These are phyloP conservation scores for Lichtheimia ornata DNA, from an alignment of 371 early-diverging fungal species.

Conservation along the genomic window DNA sequence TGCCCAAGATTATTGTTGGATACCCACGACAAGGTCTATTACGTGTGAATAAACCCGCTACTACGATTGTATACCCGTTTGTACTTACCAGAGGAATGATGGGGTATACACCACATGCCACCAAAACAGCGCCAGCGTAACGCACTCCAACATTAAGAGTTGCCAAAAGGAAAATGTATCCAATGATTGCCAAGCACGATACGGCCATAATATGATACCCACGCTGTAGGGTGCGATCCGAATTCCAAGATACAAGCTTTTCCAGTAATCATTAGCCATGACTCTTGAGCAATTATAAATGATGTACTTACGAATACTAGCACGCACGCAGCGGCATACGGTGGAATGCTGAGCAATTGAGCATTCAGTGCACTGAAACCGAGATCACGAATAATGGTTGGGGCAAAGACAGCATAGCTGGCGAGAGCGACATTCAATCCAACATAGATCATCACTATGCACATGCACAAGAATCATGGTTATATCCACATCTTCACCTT, in stretches of 20 bases:
- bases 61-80: not conserved
- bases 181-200: slow-evolving; percentile 29
- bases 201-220: slow-evolving; percentile 37
- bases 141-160: slow-evolving; percentile 40
- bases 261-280: not conserved
- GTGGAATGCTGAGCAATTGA: slow-evolving; percentile 41
- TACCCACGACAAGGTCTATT: slow-evolving; percentile 52
- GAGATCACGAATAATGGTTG: slow-evolving; percentile 42
- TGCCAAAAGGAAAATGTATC: slow-evolving; percentile 41
- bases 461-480: slow-evolving; percentile 1
- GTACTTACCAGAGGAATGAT: slow-evolving; percentile 39
- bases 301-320: slow-evolving; percentile 33
- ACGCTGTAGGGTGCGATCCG: slow-evolving; percentile 37
- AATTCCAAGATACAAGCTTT: slow-evolving; percentile 36
- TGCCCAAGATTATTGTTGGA: slow-evolving; percentile 60
- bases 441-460: slow-evolving; percentile 42
- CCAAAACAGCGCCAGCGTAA: slow-evolving; percentile 56
- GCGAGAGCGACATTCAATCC: slow-evolving; percentile 40
- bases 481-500: too few relatives aligned
- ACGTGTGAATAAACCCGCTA: not conserved
- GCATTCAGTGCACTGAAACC: slow-evolving; percentile 35
- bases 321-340: slow-evolving; percentile 34
- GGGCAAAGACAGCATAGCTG: slow-evolving; percentile 41
- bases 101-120: slow-evolving; percentile 59
- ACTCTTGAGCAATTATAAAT: not conserved